Evolutionary conservation across 768 basidiomycete genomes (phyloP).

Genomic region (Pleurotus cornucopiae): DNA sequence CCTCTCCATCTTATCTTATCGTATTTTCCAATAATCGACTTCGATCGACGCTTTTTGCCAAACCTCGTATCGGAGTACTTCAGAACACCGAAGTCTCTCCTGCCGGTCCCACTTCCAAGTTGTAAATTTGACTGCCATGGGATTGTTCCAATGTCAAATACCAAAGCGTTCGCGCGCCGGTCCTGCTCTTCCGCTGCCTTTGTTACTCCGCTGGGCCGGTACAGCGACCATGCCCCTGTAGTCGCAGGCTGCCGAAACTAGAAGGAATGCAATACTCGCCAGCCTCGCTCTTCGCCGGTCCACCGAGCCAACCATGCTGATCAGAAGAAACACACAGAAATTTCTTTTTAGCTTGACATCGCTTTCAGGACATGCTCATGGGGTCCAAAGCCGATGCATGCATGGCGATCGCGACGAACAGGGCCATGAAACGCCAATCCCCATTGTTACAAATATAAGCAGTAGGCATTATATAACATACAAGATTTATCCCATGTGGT

Average conservation of each 20-base stretch:
- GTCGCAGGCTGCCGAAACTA: slow-evolving; percentile 5
- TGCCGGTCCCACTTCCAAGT: background rate
- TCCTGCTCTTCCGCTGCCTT: background rate
- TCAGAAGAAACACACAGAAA: background rate
- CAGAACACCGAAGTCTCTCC: background rate
- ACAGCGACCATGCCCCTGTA: background rate
- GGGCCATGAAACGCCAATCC: background rate
- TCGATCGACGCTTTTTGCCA: background rate
- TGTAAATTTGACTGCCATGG: background rate
- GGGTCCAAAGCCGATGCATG: slow-evolving; percentile 1
- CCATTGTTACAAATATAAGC: background rate
- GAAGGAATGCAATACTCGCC: background rate
- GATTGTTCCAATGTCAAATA: slow-evolving; percentile 1
- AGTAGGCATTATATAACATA: background rate
- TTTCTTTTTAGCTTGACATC: background rate
- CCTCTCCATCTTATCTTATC: background rate
- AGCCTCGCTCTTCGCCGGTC: background rate
- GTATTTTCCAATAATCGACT: slow-evolving; percentile 1
- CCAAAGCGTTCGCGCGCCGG: background rate
- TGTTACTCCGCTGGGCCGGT: background rate
- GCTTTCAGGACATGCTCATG: slow-evolving; percentile 1
- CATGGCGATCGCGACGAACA: background rate
- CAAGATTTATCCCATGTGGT: background rate
- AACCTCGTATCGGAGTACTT: background rate
- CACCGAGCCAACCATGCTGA: slow-evolving; percentile 2